These are phyloP conservation scores for Candida gorgasii DNA, from an alignment of 805 yeast species.

Conservation along the genomic window DNA sequence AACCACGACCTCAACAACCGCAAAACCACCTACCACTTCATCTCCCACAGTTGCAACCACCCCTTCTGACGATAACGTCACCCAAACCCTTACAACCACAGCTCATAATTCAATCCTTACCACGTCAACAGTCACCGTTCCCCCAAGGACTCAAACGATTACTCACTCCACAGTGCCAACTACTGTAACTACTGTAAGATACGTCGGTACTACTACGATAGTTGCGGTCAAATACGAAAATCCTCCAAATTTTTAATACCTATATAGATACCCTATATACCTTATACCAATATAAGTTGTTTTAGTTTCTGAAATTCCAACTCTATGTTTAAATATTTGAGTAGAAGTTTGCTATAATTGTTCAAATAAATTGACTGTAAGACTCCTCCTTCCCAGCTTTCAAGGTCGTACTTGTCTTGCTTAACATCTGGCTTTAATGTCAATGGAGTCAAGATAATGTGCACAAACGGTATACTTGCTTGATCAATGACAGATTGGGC, in stretches of 20 bases:
- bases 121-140: slow-evolving; percentile 13
- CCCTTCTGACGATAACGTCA: slow-evolving; percentile 3
- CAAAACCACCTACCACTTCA: neutral
- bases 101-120: slow-evolving; percentile 8
- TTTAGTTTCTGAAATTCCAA: slow-evolving; percentile 22
- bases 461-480: slow-evolving; percentile 48
- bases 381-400: slow-evolving; percentile 41
- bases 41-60: neutral
- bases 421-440: slow-evolving; percentile 10
- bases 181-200: slow-evolving; percentile 16
- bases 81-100: slow-evolving; percentile 9
- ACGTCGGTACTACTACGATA: slow-evolving; percentile 16
- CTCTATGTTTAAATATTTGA: slow-evolving; percentile 30
- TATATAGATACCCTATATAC: slow-evolving; percentile 3
- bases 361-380: slow-evolving; percentile 24
- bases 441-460: slow-evolving; percentile 40
- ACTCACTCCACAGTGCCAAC: slow-evolving; percentile 15
- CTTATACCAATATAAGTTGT: slow-evolving; percentile 11
- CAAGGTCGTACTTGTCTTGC: slow-evolving; percentile 24
- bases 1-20: neutral
- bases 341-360: slow-evolving; percentile 19
- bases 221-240: slow-evolving; percentile 15
- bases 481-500: slow-evolving; percentile 47
- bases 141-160: slow-evolving; percentile 13
- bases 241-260: slow-evolving; percentile 13